Base-by-base conservation (phyloP, 2,329 filamentous ascomycete species). In the Dactylellina cionopaga region DNA sequence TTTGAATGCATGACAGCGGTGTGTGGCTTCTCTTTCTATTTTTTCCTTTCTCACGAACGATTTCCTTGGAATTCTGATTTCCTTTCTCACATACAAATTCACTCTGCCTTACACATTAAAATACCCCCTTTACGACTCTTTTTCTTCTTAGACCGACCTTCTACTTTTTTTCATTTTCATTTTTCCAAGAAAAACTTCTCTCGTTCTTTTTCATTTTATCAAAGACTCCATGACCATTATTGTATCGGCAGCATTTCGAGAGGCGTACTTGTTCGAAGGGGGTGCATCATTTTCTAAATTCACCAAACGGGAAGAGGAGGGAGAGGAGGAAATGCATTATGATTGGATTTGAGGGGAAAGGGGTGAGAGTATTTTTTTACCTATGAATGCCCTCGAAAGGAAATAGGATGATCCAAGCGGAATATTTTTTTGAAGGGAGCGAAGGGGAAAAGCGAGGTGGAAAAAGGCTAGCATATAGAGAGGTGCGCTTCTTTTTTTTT, bases 181-280 rank as follows among this genome's bases (percentile, higher is more conserved):
- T 22, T 54, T 65, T 51, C 46, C 13, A 17, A 17, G 39, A 47
- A 49, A 52, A 44, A 51, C 2, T n/a, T n/a, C 37, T 39, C 15
- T 58, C 37, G 39, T 58, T 58, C 22, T 25, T 44, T 33, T 63
- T 44, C 43, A 37, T 35, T 58, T 39, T 55, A n/a, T 31, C 25
- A 66, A 37, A 59, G 41, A 37, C 27, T 31, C 41, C 25, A 55
- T 47, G 62, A 66, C 43, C 51, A 66, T 24, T 55, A 39, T 66
- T 66, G 51, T 66, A 66, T 47, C 43, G 24, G 47, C 44, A 66
- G 62, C 62, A 66, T 66, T 58, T 66, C 51, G 62, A 66, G 62
- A 66, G 62, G 62, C 62, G 62, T 66, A 43, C 51, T 66, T 66
- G 62, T 66, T 66, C 33, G 29, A 15, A 55, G 33, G 35, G 35